Percentiles rank a stretch among this genome's conserved stretches.
These are phyloP conservation scores for Dissoconium aciculare DNA, from an alignment of 2,329 filamentous ascomycete genomes.

Conservation along the genomic window DNA sequence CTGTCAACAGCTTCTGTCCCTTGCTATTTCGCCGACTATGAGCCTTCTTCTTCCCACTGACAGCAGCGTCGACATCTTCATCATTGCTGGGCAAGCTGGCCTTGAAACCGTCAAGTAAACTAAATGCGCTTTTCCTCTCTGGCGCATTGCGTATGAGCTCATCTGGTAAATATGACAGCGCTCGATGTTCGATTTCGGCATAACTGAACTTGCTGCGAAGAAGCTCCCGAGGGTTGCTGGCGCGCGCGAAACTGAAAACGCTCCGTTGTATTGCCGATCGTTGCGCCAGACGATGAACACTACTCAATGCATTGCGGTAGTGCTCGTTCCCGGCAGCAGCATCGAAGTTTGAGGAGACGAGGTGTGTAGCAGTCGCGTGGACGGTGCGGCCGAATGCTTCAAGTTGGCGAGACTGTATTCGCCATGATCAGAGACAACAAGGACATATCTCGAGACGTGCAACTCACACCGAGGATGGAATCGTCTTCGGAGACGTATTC, in stretches of 20 bases:
- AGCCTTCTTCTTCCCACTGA: slow-evolving; percentile 43
- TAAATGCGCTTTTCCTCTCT: slow-evolving; percentile 72
- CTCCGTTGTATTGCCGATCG: slow-evolving; percentile 72
- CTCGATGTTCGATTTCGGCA: slow-evolving; percentile 84
- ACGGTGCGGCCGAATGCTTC: slow-evolving; percentile 92
- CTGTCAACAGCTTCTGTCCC: slow-evolving; percentile 56
- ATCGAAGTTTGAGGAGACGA: slow-evolving; percentile 47
- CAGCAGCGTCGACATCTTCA: slow-evolving; percentile 19
- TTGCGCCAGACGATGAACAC: slow-evolving; percentile 78
- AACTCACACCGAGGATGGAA: slow-evolving; percentile 12
- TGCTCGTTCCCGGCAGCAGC: slow-evolving; percentile 39
- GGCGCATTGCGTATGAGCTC: slow-evolving; percentile 82
- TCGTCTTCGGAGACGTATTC: slow-evolving; percentile 13
- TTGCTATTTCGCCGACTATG: slow-evolving; percentile 55
- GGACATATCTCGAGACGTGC: not conserved
- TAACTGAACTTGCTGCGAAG: slow-evolving; percentile 84
- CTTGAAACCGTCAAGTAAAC: slow-evolving; percentile 91
- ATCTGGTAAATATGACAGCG: slow-evolving; percentile 74
- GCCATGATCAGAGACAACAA: not conserved
- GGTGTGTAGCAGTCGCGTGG: slow-evolving; percentile 77
- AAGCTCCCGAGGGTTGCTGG: slow-evolving; percentile 71
- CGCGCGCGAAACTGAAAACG: slow-evolving; percentile 80
- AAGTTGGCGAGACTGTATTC: slow-evolving; percentile 59
- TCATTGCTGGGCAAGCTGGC: slow-evolving; percentile 64
- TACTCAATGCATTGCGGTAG: slow-evolving; percentile 76